Percentiles rank a stretch among this genome's conserved stretches.
phyloP scores from a whole-genome alignment of 257 asterid species.

The Ligustrum vulgare region DNA sequence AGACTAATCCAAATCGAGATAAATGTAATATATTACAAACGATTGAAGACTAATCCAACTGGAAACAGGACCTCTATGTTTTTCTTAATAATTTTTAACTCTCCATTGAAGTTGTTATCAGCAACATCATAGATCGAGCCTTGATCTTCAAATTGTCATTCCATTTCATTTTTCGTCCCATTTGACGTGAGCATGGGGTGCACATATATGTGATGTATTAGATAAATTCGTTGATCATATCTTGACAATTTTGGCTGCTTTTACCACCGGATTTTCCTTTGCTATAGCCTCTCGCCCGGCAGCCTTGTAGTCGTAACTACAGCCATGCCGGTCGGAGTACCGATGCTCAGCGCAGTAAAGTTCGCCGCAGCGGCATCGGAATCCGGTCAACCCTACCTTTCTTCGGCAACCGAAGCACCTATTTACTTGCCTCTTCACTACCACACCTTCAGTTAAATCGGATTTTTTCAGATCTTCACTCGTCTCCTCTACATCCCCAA shows the following conservation, averaged over 20 bases:
- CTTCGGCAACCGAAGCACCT: constrained; percentile 40
- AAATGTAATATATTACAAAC: not conserved
- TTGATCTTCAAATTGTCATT: not conserved
- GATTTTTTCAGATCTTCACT: constrained; percentile 31
- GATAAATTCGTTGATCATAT: not conserved
- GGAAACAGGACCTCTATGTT: not conserved
- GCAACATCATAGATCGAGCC: not conserved
- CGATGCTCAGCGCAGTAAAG: constrained; percentile 1
- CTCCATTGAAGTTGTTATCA: not conserved
- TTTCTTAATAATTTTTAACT: not conserved
- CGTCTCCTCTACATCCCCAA: constrained; percentile 19
- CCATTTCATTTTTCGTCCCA: not conserved
- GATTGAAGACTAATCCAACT: not conserved
- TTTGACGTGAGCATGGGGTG: not conserved
- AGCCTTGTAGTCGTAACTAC: constrained; percentile 8
- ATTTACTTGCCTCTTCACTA: constrained; percentile 39
- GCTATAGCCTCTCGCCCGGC: constrained; percentile 11
- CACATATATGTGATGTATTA: not conserved
- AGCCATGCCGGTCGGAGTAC: constrained; percentile 4
- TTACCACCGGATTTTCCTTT: constrained; percentile 12
- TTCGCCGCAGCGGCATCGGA: constrained; percentile 15
- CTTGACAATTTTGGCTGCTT: constrained; percentile 11
- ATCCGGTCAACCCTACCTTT: constrained; percentile 9
- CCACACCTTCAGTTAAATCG: not conserved
- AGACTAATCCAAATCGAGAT: not conserved